Conservation (phyloP, 805 yeast species). For the Hanseniaspora guilliermondii region DNA sequence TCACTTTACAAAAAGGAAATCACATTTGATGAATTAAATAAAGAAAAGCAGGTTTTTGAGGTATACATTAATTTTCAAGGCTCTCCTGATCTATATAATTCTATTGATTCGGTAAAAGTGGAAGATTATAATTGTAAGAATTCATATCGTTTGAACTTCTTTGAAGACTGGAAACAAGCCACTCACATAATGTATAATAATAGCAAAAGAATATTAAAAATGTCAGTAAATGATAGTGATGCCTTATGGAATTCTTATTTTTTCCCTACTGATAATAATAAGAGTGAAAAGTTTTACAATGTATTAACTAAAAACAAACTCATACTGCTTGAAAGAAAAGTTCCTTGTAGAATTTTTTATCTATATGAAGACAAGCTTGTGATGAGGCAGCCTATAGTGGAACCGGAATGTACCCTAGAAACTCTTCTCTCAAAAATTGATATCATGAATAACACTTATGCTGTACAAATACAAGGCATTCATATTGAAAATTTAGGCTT, state of each 20-base stretch:
- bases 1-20: not conserved
- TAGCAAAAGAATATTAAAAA: conserved; percentile 67
- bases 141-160: not conserved
- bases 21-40: not conserved
- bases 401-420: conserved; percentile 16
- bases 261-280: conserved; percentile 18
- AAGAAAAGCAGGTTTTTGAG: not conserved
- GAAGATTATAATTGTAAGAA: not conserved
- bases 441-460: not conserved
- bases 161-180: conserved; percentile 54
- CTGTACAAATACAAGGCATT: conserved; percentile 47
- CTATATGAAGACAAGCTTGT: conserved; percentile 14
- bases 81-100: not conserved
- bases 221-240: conserved; percentile 51
- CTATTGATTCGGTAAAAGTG: not conserved
- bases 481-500: conserved; percentile 32
- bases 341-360: conserved; percentile 14
- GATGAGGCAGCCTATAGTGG: conserved; percentile 17
- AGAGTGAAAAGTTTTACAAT: conserved; percentile 20
- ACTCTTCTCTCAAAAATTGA: conserved; percentile 16
- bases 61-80: not conserved
- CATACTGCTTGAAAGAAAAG: conserved; percentile 13
- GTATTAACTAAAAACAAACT: conserved; percentile 9
- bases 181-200: conserved; percentile 63
- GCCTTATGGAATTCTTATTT: conserved; percentile 44